These are phyloP conservation scores for Allomyces macrogynus DNA, from an alignment of 192 early-diverging fungal genomes.

Conservation along the genomic window DNA sequence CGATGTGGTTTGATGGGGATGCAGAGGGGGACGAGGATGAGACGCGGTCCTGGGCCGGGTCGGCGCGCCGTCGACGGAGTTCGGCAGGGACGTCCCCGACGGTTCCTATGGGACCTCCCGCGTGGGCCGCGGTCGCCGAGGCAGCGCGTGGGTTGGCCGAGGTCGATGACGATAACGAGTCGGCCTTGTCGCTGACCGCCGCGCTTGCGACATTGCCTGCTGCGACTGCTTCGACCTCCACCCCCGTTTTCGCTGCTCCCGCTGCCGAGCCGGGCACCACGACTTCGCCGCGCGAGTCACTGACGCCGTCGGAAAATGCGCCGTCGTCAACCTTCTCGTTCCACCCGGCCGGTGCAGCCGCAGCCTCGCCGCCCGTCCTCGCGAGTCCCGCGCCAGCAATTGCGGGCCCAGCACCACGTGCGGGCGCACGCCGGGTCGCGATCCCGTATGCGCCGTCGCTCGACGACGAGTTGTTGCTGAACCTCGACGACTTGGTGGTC, in stretches of 20 bases:
- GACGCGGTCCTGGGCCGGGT: no score
- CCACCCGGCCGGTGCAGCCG: neutral
- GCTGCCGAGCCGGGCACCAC: neutral
- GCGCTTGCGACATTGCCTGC: neutral
- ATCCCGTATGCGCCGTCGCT: conserved; percentile 7
- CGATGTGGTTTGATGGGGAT: no score
- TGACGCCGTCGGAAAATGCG: neutral
- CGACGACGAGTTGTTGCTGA: conserved; percentile 12
- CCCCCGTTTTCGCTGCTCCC: neutral
- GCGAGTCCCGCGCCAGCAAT: neutral
- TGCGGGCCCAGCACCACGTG: neutral
- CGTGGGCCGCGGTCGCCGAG: no score
- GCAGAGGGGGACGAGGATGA: no score
- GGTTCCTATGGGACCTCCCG: no score
- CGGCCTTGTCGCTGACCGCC: neutral
- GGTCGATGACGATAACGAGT: neutral
- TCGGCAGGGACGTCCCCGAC: no score
- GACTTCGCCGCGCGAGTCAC: neutral
- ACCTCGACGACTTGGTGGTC: conserved; percentile 10
- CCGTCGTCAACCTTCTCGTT: neutral
- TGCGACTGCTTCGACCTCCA: neutral
- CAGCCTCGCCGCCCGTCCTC: neutral
- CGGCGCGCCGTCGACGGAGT: no score
- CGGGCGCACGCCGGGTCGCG: neutral
- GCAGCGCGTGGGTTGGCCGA: no score